These are phyloP conservation scores for Fusarium sp. DNA, from an alignment of 2,329 filamentous ascomycete species.

Conservation along the genomic window DNA sequence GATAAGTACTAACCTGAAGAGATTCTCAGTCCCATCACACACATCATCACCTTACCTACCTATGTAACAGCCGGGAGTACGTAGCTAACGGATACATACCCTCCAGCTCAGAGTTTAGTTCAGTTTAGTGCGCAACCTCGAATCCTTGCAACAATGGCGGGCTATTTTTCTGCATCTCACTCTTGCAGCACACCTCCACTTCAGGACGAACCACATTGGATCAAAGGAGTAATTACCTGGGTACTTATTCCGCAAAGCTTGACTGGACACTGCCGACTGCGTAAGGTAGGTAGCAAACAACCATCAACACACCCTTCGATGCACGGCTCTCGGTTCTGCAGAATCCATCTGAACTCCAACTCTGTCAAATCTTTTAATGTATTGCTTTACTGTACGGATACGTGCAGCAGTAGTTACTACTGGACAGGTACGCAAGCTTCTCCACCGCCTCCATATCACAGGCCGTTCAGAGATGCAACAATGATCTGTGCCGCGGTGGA, in stretches of 20 bases:
- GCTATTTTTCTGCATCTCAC: slow-evolving; percentile 36
- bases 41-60: too few relatives aligned
- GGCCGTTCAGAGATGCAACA: slow-evolving; percentile 37
- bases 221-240: slow-evolving; percentile 3
- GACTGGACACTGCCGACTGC: slow-evolving; percentile 1
- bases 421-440: slow-evolving; percentile 14
- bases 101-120: slow-evolving; percentile 11
- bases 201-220: slow-evolving; percentile 6
- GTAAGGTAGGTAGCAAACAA: slow-evolving; percentile 1
- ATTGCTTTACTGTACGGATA: slow-evolving; percentile 7
- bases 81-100: background rate
- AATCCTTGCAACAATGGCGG: slow-evolving; percentile 11
- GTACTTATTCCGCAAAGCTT: slow-evolving; percentile 13
- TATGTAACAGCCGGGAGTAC: slow-evolving; percentile 1
- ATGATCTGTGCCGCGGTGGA: slow-evolving; percentile 40
- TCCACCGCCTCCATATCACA: slow-evolving; percentile 40
- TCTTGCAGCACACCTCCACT: slow-evolving; percentile 32
- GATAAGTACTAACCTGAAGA: background rate
- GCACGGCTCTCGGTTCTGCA: slow-evolving; percentile 18
- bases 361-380: slow-evolving; percentile 15
- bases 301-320: slow-evolving; percentile 5
- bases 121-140: background rate
- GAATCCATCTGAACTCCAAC: slow-evolving; percentile 29
- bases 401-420: background rate
- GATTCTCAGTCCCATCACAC: background rate